These are phyloP conservation scores for Cryphonectria parasitica DNA, from an alignment of 2,329 filamentous ascomycete species.

Conservation along the genomic window DNA sequence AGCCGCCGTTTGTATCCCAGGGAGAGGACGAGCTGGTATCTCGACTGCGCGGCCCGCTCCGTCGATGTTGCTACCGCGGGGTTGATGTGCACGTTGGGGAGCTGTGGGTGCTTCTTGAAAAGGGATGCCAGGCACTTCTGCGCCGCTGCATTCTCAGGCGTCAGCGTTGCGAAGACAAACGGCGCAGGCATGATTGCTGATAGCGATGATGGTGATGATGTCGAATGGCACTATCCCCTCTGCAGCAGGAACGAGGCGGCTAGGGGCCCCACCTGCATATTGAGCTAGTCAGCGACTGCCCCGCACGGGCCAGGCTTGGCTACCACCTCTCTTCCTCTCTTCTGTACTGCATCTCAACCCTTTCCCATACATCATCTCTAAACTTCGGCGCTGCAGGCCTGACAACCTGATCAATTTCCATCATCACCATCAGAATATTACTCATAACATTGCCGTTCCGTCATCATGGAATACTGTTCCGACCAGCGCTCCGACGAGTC, in stretches of 20 bases:
- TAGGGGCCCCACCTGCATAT: no score
- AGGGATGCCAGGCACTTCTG: slow-evolving; percentile 12
- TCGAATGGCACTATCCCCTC: neutral
- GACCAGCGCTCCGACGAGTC: slow-evolving; percentile 6
- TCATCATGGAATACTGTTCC: neutral
- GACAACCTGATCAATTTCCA: neutral
- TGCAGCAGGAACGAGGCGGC: no score
- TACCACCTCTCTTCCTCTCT: no score
- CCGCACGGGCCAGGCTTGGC: no score
- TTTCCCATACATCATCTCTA: no score
- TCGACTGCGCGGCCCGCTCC: slow-evolving; percentile 6
- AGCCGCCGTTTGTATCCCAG: neutral
- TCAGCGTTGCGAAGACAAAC: slow-evolving; percentile 13
- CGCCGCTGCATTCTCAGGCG: slow-evolving; percentile 11
- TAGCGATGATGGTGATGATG: no score
- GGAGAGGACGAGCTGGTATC: slow-evolving; percentile 14
- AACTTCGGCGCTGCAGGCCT: no score
- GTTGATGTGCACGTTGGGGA: neutral
- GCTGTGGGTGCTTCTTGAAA: slow-evolving; percentile 3
- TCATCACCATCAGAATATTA: neutral
- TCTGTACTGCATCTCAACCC: no score
- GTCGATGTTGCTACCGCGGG: neutral
- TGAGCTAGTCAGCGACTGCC: no score
- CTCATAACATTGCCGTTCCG: slow-evolving; percentile 1
- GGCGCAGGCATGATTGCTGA: neutral